Percentiles rank a stretch among this genome's conserved stretches.
phyloP scores from a whole-genome alignment of 2,329 filamentous ascomycete species.

The Keithomyces neogunnii region DNA sequence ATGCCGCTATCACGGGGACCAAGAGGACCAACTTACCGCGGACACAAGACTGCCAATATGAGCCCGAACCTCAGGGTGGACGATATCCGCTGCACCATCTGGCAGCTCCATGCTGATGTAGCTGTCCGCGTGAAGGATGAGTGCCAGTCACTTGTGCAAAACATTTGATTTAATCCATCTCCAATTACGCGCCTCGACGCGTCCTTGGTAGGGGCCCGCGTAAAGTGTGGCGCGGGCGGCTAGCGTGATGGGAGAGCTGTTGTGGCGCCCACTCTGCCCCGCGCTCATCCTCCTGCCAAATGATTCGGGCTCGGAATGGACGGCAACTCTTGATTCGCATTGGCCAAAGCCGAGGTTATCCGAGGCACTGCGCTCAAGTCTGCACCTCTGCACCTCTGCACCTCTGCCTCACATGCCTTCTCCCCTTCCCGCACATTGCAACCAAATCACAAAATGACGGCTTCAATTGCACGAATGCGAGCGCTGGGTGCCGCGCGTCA shows the following conservation, averaged over 20 bases:
- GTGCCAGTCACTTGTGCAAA: background rate
- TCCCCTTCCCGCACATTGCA: background rate
- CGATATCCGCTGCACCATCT: slow-evolving; percentile 48
- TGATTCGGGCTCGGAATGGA: no score
- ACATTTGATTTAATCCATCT: background rate
- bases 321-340: no score
- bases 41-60: slow-evolving; percentile 91
- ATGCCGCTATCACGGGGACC: background rate
- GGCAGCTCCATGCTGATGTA: slow-evolving; percentile 41
- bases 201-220: slow-evolving; percentile 8
- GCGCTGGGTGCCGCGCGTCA: slow-evolving; percentile 28
- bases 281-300: no score
- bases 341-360: slow-evolving; percentile 34
- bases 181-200: slow-evolving; percentile 15
- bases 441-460: slow-evolving; percentile 27
- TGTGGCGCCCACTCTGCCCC: no score
- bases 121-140: background rate
- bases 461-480: slow-evolving; percentile 29
- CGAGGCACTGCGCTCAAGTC: slow-evolving; percentile 15
- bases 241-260: no score
- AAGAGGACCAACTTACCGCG: slow-evolving; percentile 53
- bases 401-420: background rate
- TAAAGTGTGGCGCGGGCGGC: background rate
- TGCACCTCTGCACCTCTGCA: slow-evolving; percentile 3
- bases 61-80: slow-evolving; percentile 87